These are phyloP conservation scores for Coemansia guatemalensis DNA, from an alignment of 192 early-diverging fungal genomes.

Conservation along the genomic window DNA sequence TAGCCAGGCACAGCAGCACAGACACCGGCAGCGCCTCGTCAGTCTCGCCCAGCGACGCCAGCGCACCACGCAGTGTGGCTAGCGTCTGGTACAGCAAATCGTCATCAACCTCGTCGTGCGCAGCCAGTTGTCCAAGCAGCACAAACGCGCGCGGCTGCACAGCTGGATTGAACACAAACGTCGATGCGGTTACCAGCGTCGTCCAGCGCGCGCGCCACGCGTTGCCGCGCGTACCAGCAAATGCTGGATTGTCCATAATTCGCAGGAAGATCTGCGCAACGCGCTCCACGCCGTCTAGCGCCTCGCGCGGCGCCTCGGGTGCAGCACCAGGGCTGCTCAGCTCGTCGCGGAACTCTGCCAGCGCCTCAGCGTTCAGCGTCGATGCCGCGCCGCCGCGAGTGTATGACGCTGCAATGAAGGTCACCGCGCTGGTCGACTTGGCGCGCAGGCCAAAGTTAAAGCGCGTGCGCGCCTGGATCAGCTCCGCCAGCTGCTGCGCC, in stretches of 20 bases:
- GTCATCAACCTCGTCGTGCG: conserved; percentile 87
- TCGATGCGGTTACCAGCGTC: conserved; percentile 83
- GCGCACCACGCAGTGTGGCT: conserved; percentile 82
- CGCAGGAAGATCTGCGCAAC: conserved; percentile 61
- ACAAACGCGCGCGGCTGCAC: conserved; percentile 95
- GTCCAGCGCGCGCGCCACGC: conserved; percentile 91
- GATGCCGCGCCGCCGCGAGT: conserved; percentile 53
- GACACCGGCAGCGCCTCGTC: conserved; percentile 78
- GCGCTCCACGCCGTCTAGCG: conserved; percentile 57
- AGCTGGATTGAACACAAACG: conserved; percentile 92
- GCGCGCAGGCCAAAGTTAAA: conserved; percentile 54
- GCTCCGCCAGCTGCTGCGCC: conserved; percentile 54
- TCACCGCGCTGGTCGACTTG: conserved; percentile 53
- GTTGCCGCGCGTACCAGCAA: conserved; percentile 66
- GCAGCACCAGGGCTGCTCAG: conserved; percentile 13
- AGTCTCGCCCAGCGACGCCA: conserved; percentile 81
- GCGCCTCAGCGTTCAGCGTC: conserved; percentile 51
- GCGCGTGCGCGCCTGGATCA: conserved; percentile 45
- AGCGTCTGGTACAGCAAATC: conserved; percentile 92
- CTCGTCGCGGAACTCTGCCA: conserved; percentile 54
- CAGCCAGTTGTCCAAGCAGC: conserved; percentile 77
- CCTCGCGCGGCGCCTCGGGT: conserved; percentile 43
- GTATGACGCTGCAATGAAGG: conserved; percentile 54
- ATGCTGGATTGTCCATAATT: conserved; percentile 52
- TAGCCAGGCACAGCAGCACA: conserved; percentile 88